phyloP scores from a whole-genome alignment of 2,329 filamentous ascomycete species.

The Penicillium aurantiogriseum region DNA sequence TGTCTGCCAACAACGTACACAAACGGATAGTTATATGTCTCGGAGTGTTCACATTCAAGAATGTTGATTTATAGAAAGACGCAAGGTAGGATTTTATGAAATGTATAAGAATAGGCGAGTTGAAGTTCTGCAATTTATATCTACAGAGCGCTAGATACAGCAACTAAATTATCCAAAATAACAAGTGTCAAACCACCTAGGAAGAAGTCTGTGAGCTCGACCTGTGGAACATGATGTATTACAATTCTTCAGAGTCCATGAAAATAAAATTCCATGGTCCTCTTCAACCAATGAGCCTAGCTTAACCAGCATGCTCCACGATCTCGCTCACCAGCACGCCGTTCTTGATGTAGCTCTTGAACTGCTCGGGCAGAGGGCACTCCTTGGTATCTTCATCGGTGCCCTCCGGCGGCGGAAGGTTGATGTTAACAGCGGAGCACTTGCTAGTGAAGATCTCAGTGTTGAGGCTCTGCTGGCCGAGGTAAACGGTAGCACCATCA shows the following conservation, averaged over 20 bases:
- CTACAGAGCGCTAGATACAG: constrained; percentile 23
- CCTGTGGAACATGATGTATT: background rate
- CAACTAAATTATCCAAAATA: constrained; percentile 11
- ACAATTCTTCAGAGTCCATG: background rate
- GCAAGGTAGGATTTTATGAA: too few species aligned
- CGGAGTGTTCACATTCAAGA: background rate
- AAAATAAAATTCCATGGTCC: background rate
- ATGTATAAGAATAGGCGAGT: background rate
- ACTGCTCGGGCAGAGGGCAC: constrained; percentile 83
- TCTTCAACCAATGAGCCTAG: background rate
- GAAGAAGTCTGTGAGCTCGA: background rate
- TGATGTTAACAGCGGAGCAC: constrained; percentile 81
- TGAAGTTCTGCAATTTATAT: constrained; percentile 19
- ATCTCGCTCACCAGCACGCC: constrained; percentile 86
- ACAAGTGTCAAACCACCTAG: background rate
- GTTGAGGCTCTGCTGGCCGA: constrained; percentile 72
- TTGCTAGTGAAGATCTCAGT: constrained; percentile 91
- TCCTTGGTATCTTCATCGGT: constrained; percentile 81
- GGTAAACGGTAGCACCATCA: constrained; percentile 83
- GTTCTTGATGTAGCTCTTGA: constrained; percentile 75
- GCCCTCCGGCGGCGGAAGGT: constrained; percentile 66
- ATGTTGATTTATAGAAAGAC: background rate
- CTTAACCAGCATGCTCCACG: constrained; percentile 83
- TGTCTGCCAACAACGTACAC: background rate
- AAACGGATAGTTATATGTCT: background rate